These are phyloP conservation scores for Debaryomyces castellii DNA, from an alignment of 805 yeast species.

Conservation along the genomic window DNA sequence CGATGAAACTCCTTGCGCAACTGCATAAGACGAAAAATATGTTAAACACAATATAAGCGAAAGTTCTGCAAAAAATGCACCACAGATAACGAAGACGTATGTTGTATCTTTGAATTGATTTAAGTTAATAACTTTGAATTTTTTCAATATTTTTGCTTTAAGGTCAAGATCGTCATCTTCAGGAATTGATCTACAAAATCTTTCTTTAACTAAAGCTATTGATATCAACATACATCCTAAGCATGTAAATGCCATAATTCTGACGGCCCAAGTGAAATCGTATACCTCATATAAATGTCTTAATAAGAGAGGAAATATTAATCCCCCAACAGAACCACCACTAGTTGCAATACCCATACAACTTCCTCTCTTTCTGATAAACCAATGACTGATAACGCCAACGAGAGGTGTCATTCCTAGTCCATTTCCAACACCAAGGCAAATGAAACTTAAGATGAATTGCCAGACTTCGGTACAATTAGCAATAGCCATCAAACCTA, in stretches of 20 bases:
- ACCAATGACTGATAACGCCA: slow-evolving; percentile 68
- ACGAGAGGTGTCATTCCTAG: slow-evolving; percentile 60
- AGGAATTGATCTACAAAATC: slow-evolving; percentile 14
- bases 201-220: slow-evolving; percentile 26
- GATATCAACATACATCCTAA: slow-evolving; percentile 24
- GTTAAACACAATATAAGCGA: slow-evolving; percentile 28
- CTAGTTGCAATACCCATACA: slow-evolving; percentile 59
- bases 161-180: neutral
- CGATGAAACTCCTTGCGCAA: slow-evolving; percentile 29
- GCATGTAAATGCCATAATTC: slow-evolving; percentile 43
- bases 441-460: slow-evolving; percentile 57
- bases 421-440: slow-evolving; percentile 60
- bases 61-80: slow-evolving; percentile 31
- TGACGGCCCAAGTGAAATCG: slow-evolving; percentile 63
- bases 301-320: slow-evolving; percentile 56
- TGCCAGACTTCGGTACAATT: slow-evolving; percentile 54
- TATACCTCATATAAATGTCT: slow-evolving; percentile 41
- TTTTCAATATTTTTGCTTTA: slow-evolving; percentile 3
- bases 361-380: slow-evolving; percentile 40
- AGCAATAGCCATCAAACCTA: slow-evolving; percentile 59
- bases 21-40: slow-evolving; percentile 33
- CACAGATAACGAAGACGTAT: slow-evolving; percentile 25
- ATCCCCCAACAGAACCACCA: slow-evolving; percentile 71
- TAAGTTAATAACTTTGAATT: slow-evolving; percentile 6
- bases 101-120: slow-evolving; percentile 18